Conservation (phyloP, 441 rosid genomes). For the Gossypium davidsonii region DNA sequence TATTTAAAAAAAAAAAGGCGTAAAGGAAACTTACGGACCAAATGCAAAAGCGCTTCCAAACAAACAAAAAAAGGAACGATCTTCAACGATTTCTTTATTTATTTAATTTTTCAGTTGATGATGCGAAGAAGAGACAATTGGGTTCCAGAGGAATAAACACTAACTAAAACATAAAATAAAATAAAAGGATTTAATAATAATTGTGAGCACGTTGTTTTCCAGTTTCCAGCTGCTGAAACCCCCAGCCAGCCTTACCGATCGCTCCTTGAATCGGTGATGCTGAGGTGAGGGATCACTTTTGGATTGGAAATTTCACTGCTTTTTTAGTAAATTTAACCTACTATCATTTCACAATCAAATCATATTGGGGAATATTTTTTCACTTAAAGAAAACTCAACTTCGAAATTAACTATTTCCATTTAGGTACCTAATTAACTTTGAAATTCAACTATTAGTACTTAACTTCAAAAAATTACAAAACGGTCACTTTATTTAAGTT, state of each 20-base stretch:
- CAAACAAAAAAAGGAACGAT: background rate
- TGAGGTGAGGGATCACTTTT: background rate
- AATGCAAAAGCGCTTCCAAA: constrained; percentile 1
- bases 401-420: too few species aligned
- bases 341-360: too few species aligned
- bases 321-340: too few species aligned
- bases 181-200: background rate
- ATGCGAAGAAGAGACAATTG: background rate
- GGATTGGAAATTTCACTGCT: background rate
- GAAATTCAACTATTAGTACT: too few species aligned
- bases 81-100: background rate
- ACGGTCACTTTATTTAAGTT: too few species aligned
- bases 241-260: background rate
- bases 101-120: background rate
- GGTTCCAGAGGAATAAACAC: constrained; percentile 20
- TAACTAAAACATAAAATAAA: background rate
- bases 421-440: too few species aligned
- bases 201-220: background rate
- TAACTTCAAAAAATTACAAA: too few species aligned
- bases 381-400: too few species aligned
- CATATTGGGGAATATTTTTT: too few species aligned
- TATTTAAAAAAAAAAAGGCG: background rate
- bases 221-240: background rate
- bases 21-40: background rate
- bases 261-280: background rate